Evolutionary conservation across 306 rosid species (phyloP).

Genomic region (Arachis stenosperma): DNA sequence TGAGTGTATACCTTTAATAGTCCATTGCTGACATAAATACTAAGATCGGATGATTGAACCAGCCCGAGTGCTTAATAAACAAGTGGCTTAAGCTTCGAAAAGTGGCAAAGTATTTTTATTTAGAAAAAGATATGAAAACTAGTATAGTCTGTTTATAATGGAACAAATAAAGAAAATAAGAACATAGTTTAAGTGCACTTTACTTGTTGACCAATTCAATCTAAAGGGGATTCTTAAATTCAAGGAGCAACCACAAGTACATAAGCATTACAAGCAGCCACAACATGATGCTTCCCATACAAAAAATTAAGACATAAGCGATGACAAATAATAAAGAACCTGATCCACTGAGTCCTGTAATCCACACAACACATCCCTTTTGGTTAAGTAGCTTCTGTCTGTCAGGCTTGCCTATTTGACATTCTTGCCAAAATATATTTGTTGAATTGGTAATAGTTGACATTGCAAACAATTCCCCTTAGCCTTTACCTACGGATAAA

Average conservation of each 20-base stretch:
- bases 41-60: constrained; percentile 13
- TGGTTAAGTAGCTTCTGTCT: constrained; percentile 87
- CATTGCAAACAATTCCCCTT: constrained; percentile 53
- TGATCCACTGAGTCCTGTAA: constrained; percentile 94
- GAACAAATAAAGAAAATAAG: background rate
- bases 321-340: constrained; percentile 47
- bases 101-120: background rate
- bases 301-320: background rate
- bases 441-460: constrained; percentile 66
- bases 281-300: constrained; percentile 14
- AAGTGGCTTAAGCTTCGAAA: background rate
- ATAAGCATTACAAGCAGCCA: constrained; percentile 29
- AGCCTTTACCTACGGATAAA: constrained; percentile 29
- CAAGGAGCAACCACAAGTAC: constrained; percentile 27
- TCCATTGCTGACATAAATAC: background rate
- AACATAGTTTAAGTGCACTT: too few relatives aligned
- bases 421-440: constrained; percentile 86
- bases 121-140: constrained; percentile 1
- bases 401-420: constrained; percentile 68
- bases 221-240: constrained; percentile 25
- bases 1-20: constrained; percentile 1
- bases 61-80: background rate
- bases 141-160: background rate
- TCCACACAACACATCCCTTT: constrained; percentile 91
- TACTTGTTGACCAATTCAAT: constrained; percentile 9